Evolutionary conservation across 352 stramenopile species (phyloP).

Genomic region (Phytophthora ramorum): DNA sequence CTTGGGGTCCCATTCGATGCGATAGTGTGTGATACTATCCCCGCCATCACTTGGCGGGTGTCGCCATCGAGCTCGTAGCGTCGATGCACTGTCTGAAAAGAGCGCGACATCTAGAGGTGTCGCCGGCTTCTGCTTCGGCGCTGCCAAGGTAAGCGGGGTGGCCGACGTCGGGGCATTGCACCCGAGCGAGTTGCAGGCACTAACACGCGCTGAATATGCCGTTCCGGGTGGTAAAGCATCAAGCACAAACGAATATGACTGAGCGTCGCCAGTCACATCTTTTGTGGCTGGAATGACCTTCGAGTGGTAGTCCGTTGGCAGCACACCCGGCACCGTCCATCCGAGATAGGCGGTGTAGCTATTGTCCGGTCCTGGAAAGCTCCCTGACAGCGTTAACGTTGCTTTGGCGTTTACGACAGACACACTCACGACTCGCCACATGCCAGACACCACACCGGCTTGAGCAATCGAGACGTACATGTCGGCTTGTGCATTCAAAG

Average conservation of each 20-base stretch:
- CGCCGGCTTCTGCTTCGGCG: constrained; percentile 89
- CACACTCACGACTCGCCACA: constrained; percentile 59
- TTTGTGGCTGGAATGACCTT: constrained; percentile 27
- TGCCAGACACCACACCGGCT: constrained; percentile 36
- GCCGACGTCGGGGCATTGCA: constrained; percentile 85
- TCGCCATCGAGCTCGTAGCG: constrained; percentile 89
- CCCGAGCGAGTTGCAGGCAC: constrained; percentile 90
- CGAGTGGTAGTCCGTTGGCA: constrained; percentile 65
- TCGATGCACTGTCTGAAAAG: constrained; percentile 74
- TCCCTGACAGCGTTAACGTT: constrained; percentile 59
- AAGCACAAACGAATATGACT: constrained; percentile 31
- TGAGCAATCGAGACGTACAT: constrained; percentile 66
- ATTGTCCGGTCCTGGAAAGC: constrained; percentile 45
- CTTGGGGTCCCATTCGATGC: constrained; percentile 94
- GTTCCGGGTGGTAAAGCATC: constrained; percentile 69
- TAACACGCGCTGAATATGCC: constrained; percentile 89
- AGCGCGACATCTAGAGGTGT: constrained; percentile 80
- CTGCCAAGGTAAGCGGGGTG: constrained; percentile 73
- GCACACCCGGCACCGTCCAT: constrained; percentile 68
- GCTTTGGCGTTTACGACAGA: constrained; percentile 28
- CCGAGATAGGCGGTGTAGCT: constrained; percentile 56
- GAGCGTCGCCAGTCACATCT: not conserved
- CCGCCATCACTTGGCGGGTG: constrained; percentile 92
- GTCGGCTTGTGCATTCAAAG: constrained; percentile 41
- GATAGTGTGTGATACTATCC: constrained; percentile 93